A percentile compares a stretch with the other conserved stretches of the same genome.
phyloP scores from a whole-genome alignment of 1,139 yeast species.

The Saccharomyces pastorianus region DNA sequence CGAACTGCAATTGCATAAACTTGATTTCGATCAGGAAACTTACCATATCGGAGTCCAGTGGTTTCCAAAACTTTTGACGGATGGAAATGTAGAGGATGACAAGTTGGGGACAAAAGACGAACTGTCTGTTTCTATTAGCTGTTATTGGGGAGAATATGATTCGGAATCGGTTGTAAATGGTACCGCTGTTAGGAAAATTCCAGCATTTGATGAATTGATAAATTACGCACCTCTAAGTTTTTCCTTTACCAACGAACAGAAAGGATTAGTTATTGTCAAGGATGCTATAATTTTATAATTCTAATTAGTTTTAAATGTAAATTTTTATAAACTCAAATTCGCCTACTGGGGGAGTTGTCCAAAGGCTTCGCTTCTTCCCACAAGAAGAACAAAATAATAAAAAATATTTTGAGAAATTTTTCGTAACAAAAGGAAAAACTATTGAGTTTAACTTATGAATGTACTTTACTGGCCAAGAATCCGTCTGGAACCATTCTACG shows the following conservation, averaged over 20 bases:
- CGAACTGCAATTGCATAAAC: conserved; percentile 52
- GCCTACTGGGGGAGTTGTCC: neutral
- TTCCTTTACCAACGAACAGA: conserved; percentile 55
- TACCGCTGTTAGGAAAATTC: conserved; percentile 39
- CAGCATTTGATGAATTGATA: conserved; percentile 61
- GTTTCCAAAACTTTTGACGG: conserved; percentile 53
- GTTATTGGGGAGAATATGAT: conserved; percentile 70
- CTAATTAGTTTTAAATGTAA: no score
- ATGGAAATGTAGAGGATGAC: conserved; percentile 33
- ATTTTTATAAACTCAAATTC: neutral
- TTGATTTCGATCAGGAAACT: conserved; percentile 46
- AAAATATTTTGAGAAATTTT: no score
- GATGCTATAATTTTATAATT: conserved; percentile 19
- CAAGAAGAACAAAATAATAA: neutral
- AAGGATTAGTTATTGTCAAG: conserved; percentile 56
- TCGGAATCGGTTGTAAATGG: conserved; percentile 36
- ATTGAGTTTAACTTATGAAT: no score
- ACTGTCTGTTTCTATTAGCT: conserved; percentile 51
- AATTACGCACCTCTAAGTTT: conserved; percentile 58
- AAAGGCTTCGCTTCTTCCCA: no score
- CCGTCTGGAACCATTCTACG: no score
- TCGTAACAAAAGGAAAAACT: no score
- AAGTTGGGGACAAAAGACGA: conserved; percentile 41
- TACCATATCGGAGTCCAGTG: conserved; percentile 67
- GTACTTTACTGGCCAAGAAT: no score